These are phyloP conservation scores for Bocquillonia castaneifolia DNA, from an alignment of 441 rosid species.

Conservation along the genomic window DNA sequence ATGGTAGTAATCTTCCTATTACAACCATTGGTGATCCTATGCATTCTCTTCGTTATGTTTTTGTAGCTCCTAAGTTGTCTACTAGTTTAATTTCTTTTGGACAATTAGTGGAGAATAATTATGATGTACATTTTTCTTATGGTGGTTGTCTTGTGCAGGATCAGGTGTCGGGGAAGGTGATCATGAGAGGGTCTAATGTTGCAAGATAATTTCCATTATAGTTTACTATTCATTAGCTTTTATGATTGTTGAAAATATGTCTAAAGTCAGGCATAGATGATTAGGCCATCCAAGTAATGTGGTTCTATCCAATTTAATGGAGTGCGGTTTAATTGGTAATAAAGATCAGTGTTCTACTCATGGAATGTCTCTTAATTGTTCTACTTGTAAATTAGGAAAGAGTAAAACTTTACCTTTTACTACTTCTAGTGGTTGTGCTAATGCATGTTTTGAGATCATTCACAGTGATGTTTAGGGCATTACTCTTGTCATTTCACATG, in stretches of 20 bases:
- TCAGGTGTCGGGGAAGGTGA: not conserved
- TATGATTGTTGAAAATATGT: not conserved
- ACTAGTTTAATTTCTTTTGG: not conserved
- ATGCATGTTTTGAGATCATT: too few relatives aligned
- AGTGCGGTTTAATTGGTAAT: not conserved
- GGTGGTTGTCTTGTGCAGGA: conserved; percentile 5
- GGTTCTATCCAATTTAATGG: not conserved
- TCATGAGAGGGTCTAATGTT: not conserved
- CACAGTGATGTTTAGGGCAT: too few relatives aligned
- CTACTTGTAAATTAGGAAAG: too few relatives aligned
- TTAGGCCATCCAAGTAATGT: not conserved
- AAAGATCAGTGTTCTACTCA: not conserved
- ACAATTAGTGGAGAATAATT: not conserved
- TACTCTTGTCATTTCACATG: too few relatives aligned
- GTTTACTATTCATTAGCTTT: not conserved
- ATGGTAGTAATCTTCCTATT: not conserved
- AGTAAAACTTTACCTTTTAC: too few relatives aligned
- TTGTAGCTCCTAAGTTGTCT: not conserved
- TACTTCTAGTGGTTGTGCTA: too few relatives aligned
- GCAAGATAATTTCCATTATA: not conserved
- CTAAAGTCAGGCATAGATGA: not conserved
- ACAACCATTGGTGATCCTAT: not conserved
- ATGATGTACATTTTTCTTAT: not conserved
- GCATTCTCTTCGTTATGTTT: not conserved
- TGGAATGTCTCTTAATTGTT: not conserved